Evolutionary conservation across 805 yeast genomes (phyloP).

Genomic region (Kregervanrija pseudodelftensis): DNA sequence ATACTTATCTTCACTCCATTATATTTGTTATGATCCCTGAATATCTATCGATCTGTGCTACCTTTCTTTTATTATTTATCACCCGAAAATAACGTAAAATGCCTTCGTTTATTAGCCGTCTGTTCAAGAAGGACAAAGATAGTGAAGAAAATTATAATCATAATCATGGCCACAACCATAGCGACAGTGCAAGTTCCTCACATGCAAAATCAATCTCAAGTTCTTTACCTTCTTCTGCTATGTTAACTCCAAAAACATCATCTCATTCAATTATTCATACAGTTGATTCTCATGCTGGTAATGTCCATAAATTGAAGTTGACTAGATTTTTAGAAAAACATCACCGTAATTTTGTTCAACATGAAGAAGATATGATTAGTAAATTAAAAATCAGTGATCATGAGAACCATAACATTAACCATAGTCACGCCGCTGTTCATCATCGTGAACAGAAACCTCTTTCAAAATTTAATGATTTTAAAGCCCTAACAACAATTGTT

Average conservation of each 20-base stretch:
- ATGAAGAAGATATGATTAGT: too few species aligned
- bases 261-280: constrained; percentile 6
- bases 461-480: constrained; percentile 9
- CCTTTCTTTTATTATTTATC: too few species aligned
- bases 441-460: too few species aligned
- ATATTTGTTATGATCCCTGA: too few species aligned
- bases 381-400: too few species aligned
- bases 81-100: too few species aligned
- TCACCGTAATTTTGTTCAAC: too few species aligned
- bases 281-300: constrained; percentile 8
- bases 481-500: constrained; percentile 8
- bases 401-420: too few species aligned
- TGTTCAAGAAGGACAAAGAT: constrained; percentile 6
- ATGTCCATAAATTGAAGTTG: constrained; percentile 9
- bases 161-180: neutral
- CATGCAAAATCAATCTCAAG: neutral
- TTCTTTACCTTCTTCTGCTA: neutral
- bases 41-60: too few species aligned
- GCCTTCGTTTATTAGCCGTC: neutral
- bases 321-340: constrained; percentile 12
- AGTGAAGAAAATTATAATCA: neutral
- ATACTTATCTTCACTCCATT: too few species aligned
- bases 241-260: neutral
- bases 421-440: too few species aligned
- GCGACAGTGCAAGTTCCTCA: neutral